These are phyloP conservation scores for Cyberlindnera euphorbiiphila DNA, from an alignment of 805 yeast genomes.

Conservation along the genomic window DNA sequence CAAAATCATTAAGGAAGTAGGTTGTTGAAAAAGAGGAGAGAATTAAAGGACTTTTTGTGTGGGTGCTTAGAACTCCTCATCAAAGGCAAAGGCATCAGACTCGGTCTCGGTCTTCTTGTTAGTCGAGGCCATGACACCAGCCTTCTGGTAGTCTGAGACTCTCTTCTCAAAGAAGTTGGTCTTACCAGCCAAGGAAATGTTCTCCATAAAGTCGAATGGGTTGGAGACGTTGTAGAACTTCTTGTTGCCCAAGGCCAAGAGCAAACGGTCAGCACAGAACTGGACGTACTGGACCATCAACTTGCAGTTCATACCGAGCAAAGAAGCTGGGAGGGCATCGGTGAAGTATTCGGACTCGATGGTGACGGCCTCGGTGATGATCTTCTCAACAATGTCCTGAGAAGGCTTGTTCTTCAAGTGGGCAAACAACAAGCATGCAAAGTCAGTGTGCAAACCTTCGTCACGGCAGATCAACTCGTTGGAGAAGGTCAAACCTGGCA, in stretches of 20 bases:
- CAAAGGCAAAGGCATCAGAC: constrained; percentile 69
- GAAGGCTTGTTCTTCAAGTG: constrained; percentile 90
- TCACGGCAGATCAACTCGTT: constrained; percentile 97
- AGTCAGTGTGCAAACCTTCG: constrained; percentile 98
- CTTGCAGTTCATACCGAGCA: constrained; percentile 91
- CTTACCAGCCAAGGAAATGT: constrained; percentile 96
- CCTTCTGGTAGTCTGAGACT: constrained; percentile 97
- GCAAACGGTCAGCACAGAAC: constrained; percentile 93
- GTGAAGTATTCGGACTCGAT: constrained; percentile 94
- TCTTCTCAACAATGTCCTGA: constrained; percentile 70
- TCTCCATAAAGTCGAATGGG: constrained; percentile 99
- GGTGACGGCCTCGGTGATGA: constrained; percentile 90
- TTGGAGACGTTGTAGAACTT: constrained; percentile 83
- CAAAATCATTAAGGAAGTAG: constrained; percentile 11
- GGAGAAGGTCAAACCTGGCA: constrained; percentile 98
- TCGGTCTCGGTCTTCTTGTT: constrained; percentile 42
- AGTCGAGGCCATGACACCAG: constrained; percentile 92
- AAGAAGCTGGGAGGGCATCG: constrained; percentile 89
- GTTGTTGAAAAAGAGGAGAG: not conserved
- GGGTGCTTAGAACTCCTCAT: constrained; percentile 78
- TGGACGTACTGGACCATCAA: constrained; percentile 98
- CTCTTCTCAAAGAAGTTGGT: constrained; percentile 99
- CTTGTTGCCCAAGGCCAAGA: constrained; percentile 86
- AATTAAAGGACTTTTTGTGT: constrained; percentile 1
- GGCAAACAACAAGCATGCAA: constrained; percentile 91